Conservation (phyloP, 768 basidiomycete genomes). For the Dacryopinax primogenitus region DNA sequence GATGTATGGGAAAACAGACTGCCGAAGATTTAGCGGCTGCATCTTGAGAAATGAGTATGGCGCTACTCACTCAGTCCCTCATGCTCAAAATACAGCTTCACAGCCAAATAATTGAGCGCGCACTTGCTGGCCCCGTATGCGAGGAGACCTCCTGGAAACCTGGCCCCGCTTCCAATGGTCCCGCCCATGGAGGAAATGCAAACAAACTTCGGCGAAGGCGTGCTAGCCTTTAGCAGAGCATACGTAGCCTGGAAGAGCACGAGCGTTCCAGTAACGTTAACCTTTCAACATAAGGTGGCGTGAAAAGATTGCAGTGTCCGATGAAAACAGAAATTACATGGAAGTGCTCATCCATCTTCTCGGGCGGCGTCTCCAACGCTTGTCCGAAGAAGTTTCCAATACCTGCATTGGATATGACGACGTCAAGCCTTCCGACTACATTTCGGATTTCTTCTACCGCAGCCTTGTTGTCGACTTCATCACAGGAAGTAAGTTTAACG, state of each 20-base stretch:
- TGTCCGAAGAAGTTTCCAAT: neutral
- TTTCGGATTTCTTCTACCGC: slow-evolving; percentile 13
- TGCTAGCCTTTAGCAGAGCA: slow-evolving; percentile 12
- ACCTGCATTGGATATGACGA: slow-evolving; percentile 21
- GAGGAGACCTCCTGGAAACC: neutral
- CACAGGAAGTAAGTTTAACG: slow-evolving; percentile 6
- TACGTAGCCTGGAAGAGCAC: slow-evolving; percentile 18
- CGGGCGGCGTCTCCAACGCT: neutral
- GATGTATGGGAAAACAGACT: neutral
- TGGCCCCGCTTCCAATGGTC: neutral
- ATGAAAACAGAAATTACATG: too few species aligned
- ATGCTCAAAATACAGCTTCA: slow-evolving; percentile 7
- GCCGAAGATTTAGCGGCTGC: neutral
- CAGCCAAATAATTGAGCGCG: slow-evolving; percentile 16
- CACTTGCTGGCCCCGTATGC: slow-evolving; percentile 15
- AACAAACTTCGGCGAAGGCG: slow-evolving; percentile 12
- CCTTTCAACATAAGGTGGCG: too few species aligned
- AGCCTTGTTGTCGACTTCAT: slow-evolving; percentile 13
- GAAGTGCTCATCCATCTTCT: neutral
- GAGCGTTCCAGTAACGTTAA: slow-evolving; percentile 17
- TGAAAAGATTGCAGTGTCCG: too few species aligned
- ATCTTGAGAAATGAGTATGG: neutral
- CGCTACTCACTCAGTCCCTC: neutral
- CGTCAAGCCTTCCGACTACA: slow-evolving; percentile 17
- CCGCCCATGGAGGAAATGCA: slow-evolving; percentile 12